Conservation (phyloP, 768 basidiomycete genomes). For the Pleurotus cornucopiae region DNA sequence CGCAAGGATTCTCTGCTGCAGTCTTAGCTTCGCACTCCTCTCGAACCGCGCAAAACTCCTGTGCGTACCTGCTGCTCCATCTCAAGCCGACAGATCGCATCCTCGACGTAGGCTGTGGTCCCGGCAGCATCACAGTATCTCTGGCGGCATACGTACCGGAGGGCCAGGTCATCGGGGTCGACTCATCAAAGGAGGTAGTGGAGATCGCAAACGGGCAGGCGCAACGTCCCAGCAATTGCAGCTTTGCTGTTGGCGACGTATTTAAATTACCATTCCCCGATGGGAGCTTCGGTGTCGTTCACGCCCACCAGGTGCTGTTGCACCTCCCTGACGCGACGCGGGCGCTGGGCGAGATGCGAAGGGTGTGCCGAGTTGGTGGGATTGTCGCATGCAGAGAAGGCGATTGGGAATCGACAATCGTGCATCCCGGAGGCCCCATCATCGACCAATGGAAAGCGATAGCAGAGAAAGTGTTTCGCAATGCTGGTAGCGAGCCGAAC, state of each 20-base stretch:
- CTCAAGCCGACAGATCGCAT: constrained; percentile 19
- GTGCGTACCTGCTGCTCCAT: not conserved
- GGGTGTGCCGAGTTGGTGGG: constrained; percentile 42
- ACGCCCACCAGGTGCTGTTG: constrained; percentile 46
- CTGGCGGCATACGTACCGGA: constrained; percentile 35
- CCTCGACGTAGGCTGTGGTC: constrained; percentile 51
- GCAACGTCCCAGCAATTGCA: constrained; percentile 26
- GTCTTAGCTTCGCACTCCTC: constrained; percentile 2
- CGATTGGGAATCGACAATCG: constrained; percentile 22
- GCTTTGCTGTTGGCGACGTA: constrained; percentile 35
- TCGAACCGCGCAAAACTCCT: not conserved
- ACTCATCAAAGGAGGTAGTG: constrained; percentile 29
- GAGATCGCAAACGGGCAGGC: constrained; percentile 28
- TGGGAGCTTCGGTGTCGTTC: constrained; percentile 42
- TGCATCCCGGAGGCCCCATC: not conserved
- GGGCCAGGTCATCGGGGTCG: constrained; percentile 41
- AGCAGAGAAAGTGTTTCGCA: not conserved
- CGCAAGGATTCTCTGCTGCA: constrained; percentile 3
- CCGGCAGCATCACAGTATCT: constrained; percentile 44
- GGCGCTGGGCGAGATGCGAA: constrained; percentile 41
- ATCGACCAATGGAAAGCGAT: not conserved
- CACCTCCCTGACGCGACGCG: constrained; percentile 38
- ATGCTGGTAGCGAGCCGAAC: constrained; percentile 2
- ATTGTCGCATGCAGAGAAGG: constrained; percentile 41
- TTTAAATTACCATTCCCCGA: constrained; percentile 32